Evolutionary conservation across 257 asterid species (phyloP).

Genomic region (Ajuga chamaepitys): DNA sequence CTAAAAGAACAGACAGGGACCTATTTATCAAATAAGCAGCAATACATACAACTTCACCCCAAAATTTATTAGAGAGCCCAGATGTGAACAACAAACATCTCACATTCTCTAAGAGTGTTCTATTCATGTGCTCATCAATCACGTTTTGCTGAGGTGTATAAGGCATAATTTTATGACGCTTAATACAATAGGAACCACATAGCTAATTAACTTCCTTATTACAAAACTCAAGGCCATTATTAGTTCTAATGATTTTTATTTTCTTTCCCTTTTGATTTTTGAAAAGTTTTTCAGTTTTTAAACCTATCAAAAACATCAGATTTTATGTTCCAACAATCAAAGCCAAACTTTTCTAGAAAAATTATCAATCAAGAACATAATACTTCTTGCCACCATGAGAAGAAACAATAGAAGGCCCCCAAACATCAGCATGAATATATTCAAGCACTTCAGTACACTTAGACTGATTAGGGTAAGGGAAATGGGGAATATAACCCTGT

Average conservation of each 20-base stretch:
- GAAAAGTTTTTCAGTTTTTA: background rate
- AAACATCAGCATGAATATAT: background rate
- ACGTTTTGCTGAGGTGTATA: no score
- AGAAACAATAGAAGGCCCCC: background rate
- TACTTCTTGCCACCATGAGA: background rate
- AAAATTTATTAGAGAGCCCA: no score
- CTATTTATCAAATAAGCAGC: no score
- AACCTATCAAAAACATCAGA: background rate
- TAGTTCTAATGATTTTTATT: background rate
- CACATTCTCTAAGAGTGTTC: no score
- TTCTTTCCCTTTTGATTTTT: background rate
- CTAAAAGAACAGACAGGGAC: no score
- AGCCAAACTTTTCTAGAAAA: background rate
- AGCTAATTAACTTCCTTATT: background rate
- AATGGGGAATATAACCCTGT: background rate
- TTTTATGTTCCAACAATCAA: background rate
- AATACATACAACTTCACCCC: no score
- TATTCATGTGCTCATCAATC: no score
- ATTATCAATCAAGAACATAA: no score
- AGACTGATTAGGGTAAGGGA: background rate
- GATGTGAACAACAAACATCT: no score
- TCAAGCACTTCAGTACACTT: background rate
- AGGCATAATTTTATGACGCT: background rate
- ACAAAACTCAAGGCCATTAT: background rate
- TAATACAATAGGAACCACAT: background rate